Evolutionary conservation across 495 filamentous ascomycete species (phyloP).

Genomic region (Hyaloscypha bicolor): DNA sequence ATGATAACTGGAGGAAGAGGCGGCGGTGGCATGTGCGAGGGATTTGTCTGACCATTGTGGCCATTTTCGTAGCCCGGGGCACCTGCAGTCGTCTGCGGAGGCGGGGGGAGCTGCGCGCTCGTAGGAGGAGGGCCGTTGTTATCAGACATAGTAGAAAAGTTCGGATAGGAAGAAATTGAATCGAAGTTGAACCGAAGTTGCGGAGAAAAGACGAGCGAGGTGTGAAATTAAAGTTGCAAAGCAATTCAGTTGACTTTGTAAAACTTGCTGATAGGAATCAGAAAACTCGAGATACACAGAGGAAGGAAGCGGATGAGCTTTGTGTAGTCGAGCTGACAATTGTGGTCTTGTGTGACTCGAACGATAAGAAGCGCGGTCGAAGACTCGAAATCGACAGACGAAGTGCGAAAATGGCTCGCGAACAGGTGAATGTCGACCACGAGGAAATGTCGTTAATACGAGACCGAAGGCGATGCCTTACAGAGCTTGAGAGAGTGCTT

Average conservation of each 20-base stretch:
- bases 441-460: constrained; percentile 29
- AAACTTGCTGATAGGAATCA: constrained; percentile 14
- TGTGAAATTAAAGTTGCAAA: constrained; percentile 21
- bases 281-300: constrained; percentile 27
- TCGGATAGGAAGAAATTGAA: constrained; percentile 16
- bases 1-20: constrained; percentile 87
- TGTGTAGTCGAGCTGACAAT: constrained; percentile 20
- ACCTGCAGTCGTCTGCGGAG: constrained; percentile 66
- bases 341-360: constrained; percentile 28
- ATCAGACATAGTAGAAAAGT: constrained; percentile 62
- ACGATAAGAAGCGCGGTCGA: constrained; percentile 27
- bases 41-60: constrained; percentile 62
- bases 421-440: constrained; percentile 21
- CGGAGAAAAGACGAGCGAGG: constrained; percentile 14
- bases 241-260: constrained; percentile 14
- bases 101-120: constrained; percentile 62
- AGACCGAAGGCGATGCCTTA: constrained; percentile 16
- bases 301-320: constrained; percentile 25
- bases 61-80: constrained; percentile 70
- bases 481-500: constrained; percentile 24
- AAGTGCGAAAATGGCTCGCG: constrained; percentile 27
- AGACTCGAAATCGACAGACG: constrained; percentile 26
- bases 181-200: constrained; percentile 1
- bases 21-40: constrained; percentile 88
- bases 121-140: constrained; percentile 58